These are phyloP conservation scores for Melocanna baccifera DNA, from an alignment of 176 grass and related monocot species.

Conservation along the genomic window DNA sequence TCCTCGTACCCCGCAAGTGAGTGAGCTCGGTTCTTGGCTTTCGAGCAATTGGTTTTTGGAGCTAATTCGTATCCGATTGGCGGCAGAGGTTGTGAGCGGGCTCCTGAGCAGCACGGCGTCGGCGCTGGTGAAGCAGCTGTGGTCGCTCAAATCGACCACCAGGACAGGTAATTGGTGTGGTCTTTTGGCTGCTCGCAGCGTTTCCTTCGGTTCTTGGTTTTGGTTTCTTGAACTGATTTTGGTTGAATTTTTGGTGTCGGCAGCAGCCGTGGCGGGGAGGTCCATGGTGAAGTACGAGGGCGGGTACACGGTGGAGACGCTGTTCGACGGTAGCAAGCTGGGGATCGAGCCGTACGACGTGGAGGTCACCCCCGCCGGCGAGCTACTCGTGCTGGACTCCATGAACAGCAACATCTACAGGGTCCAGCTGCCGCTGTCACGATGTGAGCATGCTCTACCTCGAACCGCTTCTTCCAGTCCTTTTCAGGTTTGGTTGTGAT, in stretches of 20 bases:
- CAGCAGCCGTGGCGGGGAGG: conserved; percentile 42
- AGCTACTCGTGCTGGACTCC: conserved; percentile 89
- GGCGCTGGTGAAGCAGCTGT: conserved; percentile 61
- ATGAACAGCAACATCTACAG: conserved; percentile 97
- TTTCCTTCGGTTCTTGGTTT: conserved; percentile 16
- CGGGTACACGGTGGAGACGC: conserved; percentile 87
- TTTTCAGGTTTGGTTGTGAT: conserved; percentile 14
- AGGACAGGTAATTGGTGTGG: conserved; percentile 51
- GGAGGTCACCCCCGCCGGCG: conserved; percentile 71
- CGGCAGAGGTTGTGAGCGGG: conserved; percentile 58
- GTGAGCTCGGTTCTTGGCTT: conserved; percentile 27
- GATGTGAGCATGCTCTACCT: conserved; percentile 57
- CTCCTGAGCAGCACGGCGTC: conserved; percentile 59
- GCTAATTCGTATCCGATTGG: not conserved
- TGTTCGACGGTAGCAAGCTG: conserved; percentile 96
- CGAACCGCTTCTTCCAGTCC: not conserved
- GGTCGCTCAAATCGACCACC: conserved; percentile 79
- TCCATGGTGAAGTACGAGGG: conserved; percentile 85
- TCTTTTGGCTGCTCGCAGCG: not conserved
- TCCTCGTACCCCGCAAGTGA: conserved; percentile 65
- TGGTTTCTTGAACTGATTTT: conserved; percentile 3
- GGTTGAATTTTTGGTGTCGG: not conserved
- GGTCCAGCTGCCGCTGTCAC: conserved; percentile 72
- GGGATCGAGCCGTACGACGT: conserved; percentile 90
- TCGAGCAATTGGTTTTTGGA: not conserved